Conservation (phyloP, 495 filamentous ascomycete genomes). For the Geopyxis carbonaria region DNA sequence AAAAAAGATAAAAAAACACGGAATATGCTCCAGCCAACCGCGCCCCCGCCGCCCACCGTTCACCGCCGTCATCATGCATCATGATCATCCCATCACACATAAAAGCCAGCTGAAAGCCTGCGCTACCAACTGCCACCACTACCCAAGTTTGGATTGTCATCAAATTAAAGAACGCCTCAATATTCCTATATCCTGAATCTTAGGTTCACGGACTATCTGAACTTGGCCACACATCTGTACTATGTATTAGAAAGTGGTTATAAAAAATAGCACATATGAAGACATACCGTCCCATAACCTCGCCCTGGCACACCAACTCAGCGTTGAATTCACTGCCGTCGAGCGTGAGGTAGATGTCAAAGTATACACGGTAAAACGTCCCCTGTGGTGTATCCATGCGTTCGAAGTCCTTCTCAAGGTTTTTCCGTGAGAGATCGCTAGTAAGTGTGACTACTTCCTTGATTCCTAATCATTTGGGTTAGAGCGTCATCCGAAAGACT, state of each 20-base stretch:
- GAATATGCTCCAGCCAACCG: too few relatives aligned
- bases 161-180: too few relatives aligned
- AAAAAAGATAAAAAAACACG: too few relatives aligned
- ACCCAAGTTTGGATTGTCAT: too few relatives aligned
- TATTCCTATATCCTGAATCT: too few relatives aligned
- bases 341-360: constrained; percentile 69
- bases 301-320: constrained; percentile 93
- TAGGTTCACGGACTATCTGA: too few relatives aligned
- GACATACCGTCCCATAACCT: constrained; percentile 79
- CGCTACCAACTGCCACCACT: too few relatives aligned
- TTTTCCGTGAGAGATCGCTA: constrained; percentile 91
- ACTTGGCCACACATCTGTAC: constrained; percentile 26
- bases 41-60: too few relatives aligned
- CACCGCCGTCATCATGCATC: too few relatives aligned
- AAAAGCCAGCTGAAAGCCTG: too few relatives aligned
- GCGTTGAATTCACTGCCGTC: constrained; percentile 97
- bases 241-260: neutral
- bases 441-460: constrained; percentile 98
- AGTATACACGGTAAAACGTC: constrained; percentile 83
- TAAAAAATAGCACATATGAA: neutral
- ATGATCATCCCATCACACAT: too few relatives aligned
- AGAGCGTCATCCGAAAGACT: neutral
- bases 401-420: constrained; percentile 97
- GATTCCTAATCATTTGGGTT: constrained; percentile 48
- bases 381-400: constrained; percentile 98